Base-by-base conservation (phyloP, 139 green algal genomes). In the Zygnema circumcarinatum region DNA sequence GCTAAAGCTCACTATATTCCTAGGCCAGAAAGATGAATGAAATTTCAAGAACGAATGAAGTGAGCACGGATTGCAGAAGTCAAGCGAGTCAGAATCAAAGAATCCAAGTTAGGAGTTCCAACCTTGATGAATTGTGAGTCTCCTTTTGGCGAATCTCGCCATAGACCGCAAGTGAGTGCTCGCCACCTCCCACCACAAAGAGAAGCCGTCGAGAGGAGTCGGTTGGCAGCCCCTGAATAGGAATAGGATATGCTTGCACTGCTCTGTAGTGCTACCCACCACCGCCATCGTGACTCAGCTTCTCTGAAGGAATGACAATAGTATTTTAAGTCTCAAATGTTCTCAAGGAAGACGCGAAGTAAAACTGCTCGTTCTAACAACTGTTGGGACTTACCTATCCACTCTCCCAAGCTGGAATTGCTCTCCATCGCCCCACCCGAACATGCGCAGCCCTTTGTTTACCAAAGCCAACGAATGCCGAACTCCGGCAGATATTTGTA, bases 351-450 rank as follows among this genome's bases (percentile, higher is more conserved):
- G n/a, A n/a, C n/a, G n/a, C n/a, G n/a, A n/a, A n/a, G n/a, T n/a
- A n/a, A n/a, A n/a, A n/a, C n/a, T n/a, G n/a, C n/a, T n/a, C n/a
- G n/a, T n/a, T n/a, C n/a, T n/a, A n/a, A n/a, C n/a, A n/a, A n/a
- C n/a, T n/a, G 53, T 11, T 47, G 32, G 2, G 3, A 83, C 75
- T 74, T 35, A 53, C 75, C 38, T 53, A 16, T 73, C 38, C 39
- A 83, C 2, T 83, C 7, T 78, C 2, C 92, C 93, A 39, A 94
- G 86, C 83, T 94, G 90, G 0, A 92, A 86, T 87, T 90, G 93
- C 38, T 89, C 74, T 68, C 84, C 87, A 56, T 83, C 89, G 1
- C 93, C 93, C 67, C 81, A 94, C 0, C 80, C 75, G 53, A 84
- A 92, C 0, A 83, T 89, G 0, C 33, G 29, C 11, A 87, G 88